phyloP scores from a whole-genome alignment of 2,329 filamentous ascomycete species.

The Stachybotrys elegans region DNA sequence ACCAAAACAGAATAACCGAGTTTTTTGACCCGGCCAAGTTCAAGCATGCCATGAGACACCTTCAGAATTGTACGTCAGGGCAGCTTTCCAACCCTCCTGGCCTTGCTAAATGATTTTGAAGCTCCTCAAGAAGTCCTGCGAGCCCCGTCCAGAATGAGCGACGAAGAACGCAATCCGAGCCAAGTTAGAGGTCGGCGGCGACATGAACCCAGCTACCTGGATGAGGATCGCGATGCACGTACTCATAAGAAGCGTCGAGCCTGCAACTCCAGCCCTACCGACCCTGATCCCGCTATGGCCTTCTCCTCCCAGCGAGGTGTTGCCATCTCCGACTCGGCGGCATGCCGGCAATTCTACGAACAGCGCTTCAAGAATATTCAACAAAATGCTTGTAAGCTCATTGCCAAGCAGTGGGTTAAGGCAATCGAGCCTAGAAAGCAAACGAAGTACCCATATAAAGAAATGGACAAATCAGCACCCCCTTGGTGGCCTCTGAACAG shows the following conservation, averaged over 20 bases:
- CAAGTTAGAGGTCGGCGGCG: too few species aligned
- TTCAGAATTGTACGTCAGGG: slow-evolving; percentile 31
- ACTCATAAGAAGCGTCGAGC: too few species aligned
- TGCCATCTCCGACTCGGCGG: slow-evolving; percentile 46
- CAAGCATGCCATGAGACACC: slow-evolving; percentile 29
- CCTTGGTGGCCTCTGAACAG: slow-evolving; percentile 63
- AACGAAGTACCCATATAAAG: slow-evolving; percentile 67
- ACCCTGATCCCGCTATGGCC: slow-evolving; percentile 31
- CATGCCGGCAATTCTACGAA: slow-evolving; percentile 56
- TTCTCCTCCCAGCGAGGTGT: slow-evolving; percentile 38
- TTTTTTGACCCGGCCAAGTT: slow-evolving; percentile 44
- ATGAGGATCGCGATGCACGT: too few species aligned
- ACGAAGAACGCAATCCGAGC: too few species aligned
- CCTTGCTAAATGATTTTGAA: too few species aligned
- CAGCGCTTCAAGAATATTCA: slow-evolving; percentile 61
- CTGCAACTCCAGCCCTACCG: too few species aligned
- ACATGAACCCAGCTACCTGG: too few species aligned
- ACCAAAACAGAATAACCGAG: slow-evolving; percentile 32
- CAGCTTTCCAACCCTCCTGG: too few species aligned
- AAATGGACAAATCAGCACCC: slow-evolving; percentile 56
- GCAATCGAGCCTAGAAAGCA: slow-evolving; percentile 73
- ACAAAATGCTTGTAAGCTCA: slow-evolving; percentile 65
- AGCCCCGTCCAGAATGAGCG: too few species aligned
- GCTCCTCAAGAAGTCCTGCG: too few species aligned
- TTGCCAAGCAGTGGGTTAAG: slow-evolving; percentile 73